Base-by-base conservation (phyloP, 768 basidiomycete genomes). In the Cyathus striatus region DNA sequence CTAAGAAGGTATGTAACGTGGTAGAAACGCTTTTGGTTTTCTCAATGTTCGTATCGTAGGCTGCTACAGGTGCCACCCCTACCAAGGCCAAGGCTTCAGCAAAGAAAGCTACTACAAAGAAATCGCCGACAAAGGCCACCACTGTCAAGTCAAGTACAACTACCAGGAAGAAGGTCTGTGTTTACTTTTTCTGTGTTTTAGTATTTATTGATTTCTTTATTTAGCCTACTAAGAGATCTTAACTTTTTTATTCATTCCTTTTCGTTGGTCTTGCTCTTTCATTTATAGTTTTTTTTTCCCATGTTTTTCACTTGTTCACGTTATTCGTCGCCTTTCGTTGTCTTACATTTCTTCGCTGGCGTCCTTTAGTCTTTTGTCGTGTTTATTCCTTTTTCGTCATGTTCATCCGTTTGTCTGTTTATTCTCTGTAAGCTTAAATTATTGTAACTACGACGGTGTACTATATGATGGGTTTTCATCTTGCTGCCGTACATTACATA, bases 1-100 rank as follows among this genome's bases (percentile, higher is more conserved):
- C 75, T 6, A 87, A 86, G 73, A 87, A 85, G 78, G 81, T 81
- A 17, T 10, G 44, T 26, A 13, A 21, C 9, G 27, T 41, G 20
- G 16, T 22, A 22, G 7, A 18, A n/a, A 41, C 5, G 18, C 7
- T 41, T 6, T 38, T 44, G 24, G 13, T 27, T 22, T 22, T 32
- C 5, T 23, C 16, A 14, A 16, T 47, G 5, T 6, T 7, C 5
- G 12, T 14, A 1, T 17, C n/a, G 7, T 17, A 74, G 74, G 60
- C 63, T 49, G 62, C 65, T 9, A 67, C 65, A 40, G 71, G 73
- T 4, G 66, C 69, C 18, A 55, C 71, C 16, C 65, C 71, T 18
- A 50, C 64, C 4, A 72, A 70, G 44, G 68, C 73, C 44, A 79
- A 69, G 52, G 54, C 57, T 13, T 64, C 69, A 6, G 62, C 65